Base-by-base conservation (phyloP, 169 alveolate genomes). In the Cryptosporidium canis region DNA sequence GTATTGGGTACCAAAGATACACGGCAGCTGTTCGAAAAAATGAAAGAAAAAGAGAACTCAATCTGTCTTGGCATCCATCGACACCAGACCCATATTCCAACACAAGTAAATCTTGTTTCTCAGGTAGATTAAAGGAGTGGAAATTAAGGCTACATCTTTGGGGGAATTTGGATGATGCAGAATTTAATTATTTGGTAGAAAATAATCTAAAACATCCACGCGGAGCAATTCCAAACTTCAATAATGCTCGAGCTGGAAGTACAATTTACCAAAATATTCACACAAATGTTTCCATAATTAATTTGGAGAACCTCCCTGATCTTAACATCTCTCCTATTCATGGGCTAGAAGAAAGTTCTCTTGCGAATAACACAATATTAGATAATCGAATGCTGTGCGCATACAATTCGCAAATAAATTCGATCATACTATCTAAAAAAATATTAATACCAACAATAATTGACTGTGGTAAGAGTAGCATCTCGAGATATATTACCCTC, bases 41-140 rank as follows among this genome's bases (percentile, higher is more conserved):
- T 77, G 72, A 77, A n/a, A 51, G 87, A 21, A 53, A 41, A 27
- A 55, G 44, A 39, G 64, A 77, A 1, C 35, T 56, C 9, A 77
- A 39, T 24, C 44, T 61, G 0, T 29, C 77, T 21, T 77, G 87
- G 87, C 87, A 77, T 16, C 87, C 87, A 24, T 41, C 72, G 21
- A 77, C 87, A 1, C 87, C 87, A 11, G 87, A 77, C 37, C 51
- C 61, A 58, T 29, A 16, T 33, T 16, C 61, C 5, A 77, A 77
- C 7, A 43, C 55, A 77, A 77, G 87, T 47, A 77, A 61, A 24
- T 77, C 87, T 8, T 77, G 87, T 39, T 77, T 77, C 29, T 56
- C 77, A 24, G 87, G 87, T n/a, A 55, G 87, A 39, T 61, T 77
- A 24, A 77, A 29, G 24, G 77, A 77, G 48, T 77, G 87, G 87